phyloP scores from a whole-genome alignment of 805 yeast genomes.

The Nakazawaea ishiwadae region DNA sequence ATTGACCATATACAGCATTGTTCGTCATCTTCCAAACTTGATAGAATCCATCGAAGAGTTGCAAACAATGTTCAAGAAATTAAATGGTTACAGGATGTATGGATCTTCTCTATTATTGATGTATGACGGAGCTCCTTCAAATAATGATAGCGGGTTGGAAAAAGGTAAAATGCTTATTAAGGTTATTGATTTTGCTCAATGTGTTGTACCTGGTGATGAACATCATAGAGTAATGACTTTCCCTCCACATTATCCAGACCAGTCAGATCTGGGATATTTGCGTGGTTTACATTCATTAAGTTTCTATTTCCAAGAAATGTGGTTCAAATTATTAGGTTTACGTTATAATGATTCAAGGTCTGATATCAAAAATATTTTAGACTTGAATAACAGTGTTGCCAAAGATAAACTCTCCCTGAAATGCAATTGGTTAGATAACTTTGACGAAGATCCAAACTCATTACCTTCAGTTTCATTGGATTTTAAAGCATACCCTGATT shows the following conservation, averaged over 20 bases:
- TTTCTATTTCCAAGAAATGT: conserved; percentile 61
- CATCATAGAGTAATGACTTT: conserved; percentile 41
- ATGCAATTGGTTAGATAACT: conserved; percentile 31
- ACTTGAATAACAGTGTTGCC: conserved; percentile 14
- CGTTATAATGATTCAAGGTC: conserved; percentile 23
- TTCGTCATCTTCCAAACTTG: conserved; percentile 62
- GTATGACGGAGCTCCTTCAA: conserved; percentile 52
- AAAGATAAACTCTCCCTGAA: conserved; percentile 15
- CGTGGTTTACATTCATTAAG: conserved; percentile 74
- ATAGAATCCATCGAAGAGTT: conserved; percentile 58
- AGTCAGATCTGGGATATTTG: conserved; percentile 78
- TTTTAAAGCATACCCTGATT: background rate
- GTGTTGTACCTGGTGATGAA: conserved; percentile 63
- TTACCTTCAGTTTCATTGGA: background rate
- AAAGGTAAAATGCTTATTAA: conserved; percentile 41
- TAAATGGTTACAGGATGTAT: conserved; percentile 80
- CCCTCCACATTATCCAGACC: conserved; percentile 65
- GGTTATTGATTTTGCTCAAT: conserved; percentile 93
- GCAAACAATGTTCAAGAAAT: conserved; percentile 43
- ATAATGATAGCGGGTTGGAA: conserved; percentile 10
- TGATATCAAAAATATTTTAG: conserved; percentile 13
- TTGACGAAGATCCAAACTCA: conserved; percentile 22
- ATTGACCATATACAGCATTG: conserved; percentile 46
- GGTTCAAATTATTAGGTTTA: conserved; percentile 46
- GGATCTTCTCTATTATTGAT: conserved; percentile 86